These are phyloP conservation scores for Albugo laibachii DNA, from an alignment of 352 stramenopile genomes.

Conservation along the genomic window DNA sequence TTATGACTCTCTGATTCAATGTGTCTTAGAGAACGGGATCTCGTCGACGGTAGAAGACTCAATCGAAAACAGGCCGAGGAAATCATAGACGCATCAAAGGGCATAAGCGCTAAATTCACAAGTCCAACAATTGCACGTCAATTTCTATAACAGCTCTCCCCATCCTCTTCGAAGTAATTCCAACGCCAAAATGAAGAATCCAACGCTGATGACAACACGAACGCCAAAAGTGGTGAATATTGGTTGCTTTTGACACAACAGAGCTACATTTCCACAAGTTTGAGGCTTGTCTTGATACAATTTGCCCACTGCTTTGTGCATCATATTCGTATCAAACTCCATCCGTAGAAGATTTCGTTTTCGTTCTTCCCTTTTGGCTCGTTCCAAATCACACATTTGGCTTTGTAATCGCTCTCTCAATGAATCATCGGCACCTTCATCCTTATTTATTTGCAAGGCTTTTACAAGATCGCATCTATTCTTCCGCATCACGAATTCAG, in stretches of 20 bases:
- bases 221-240: no score
- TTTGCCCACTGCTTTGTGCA: conserved; percentile 36
- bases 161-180: background rate
- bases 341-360: conserved; percentile 16
- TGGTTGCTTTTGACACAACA: no score
- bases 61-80: conserved; percentile 39
- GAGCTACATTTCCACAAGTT: background rate
- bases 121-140: conserved; percentile 58
- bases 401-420: conserved; percentile 16
- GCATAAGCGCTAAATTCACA: conserved; percentile 77
- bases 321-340: conserved; percentile 58
- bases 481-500: background rate
- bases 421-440: background rate
- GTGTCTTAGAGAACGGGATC: conserved; percentile 36
- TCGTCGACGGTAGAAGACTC: conserved; percentile 34
- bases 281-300: conserved; percentile 46
- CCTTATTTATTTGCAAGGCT: conserved; percentile 11
- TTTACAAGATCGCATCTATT: conserved; percentile 16
- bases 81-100: conserved; percentile 53
- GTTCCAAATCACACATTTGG: conserved; percentile 27
- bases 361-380: conserved; percentile 19
- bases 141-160: conserved; percentile 30
- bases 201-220: no score
- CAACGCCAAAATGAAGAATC: no score
- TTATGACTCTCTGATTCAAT: background rate